These are phyloP conservation scores for Massarina eburnea DNA, from an alignment of 2,329 filamentous ascomycete species.

Conservation along the genomic window DNA sequence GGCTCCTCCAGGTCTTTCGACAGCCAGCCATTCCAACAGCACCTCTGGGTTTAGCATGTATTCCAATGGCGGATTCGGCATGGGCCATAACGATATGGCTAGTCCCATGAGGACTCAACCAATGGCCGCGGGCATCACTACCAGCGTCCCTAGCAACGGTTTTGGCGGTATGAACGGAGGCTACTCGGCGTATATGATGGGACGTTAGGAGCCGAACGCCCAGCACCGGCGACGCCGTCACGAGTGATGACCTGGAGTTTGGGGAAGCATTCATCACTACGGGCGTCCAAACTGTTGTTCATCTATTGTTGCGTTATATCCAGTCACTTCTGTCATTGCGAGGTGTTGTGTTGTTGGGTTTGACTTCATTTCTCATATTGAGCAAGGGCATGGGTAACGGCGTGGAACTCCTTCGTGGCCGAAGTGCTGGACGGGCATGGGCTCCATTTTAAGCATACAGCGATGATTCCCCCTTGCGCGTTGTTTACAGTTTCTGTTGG, in stretches of 20 bases:
- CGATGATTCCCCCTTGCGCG: conserved; percentile 49
- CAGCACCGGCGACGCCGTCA: conserved; percentile 27
- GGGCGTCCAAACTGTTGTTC: conserved; percentile 33
- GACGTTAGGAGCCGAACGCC: conserved; percentile 23
- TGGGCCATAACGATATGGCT: conserved; percentile 38
- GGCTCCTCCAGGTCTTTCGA: conserved; percentile 69
- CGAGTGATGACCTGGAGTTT: conserved; percentile 41
- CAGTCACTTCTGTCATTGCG: conserved; percentile 47
- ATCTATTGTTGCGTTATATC: conserved; percentile 42
- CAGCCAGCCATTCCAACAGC: conserved; percentile 32
- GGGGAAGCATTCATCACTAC: conserved; percentile 31
- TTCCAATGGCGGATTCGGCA: conserved; percentile 40
- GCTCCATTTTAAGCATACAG: conserved; percentile 46
- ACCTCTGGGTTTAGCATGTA: conserved; percentile 40
- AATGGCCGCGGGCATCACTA: conserved; percentile 37
- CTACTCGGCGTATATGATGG: conserved; percentile 46
- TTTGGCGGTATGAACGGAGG: conserved; percentile 33
- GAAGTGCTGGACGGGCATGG: conserved; percentile 38
- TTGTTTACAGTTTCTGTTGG: conserved; percentile 32
- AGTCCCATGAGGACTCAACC: conserved; percentile 26
- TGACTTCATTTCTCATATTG: conserved; percentile 36
- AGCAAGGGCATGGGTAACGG: conserved; percentile 44
- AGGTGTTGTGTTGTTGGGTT: conserved; percentile 42
- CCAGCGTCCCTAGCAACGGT: conserved; percentile 32
- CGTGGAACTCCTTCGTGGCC: conserved; percentile 38